A percentile compares a stretch with the other conserved stretches of the same genome.
These are phyloP conservation scores for Aphanomyces cochlioides DNA, from an alignment of 352 stramenopile genomes.

Conservation along the genomic window DNA sequence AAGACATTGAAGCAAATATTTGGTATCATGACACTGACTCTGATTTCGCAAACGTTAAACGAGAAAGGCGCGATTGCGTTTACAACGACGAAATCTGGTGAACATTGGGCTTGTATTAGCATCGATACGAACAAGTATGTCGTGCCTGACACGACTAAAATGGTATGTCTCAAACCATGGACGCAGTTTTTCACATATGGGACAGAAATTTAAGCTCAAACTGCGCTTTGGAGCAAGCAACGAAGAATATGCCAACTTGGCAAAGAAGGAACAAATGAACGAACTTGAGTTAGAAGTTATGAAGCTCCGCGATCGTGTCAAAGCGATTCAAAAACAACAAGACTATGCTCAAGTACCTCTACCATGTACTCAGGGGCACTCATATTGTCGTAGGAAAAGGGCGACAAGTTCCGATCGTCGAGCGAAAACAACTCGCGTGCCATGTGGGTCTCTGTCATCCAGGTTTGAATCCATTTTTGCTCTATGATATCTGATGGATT, in stretches of 20 bases:
- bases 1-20: too few relatives aligned
- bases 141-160: slow-evolving; percentile 51
- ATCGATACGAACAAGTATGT: slow-evolving; percentile 63
- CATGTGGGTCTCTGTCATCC: slow-evolving; percentile 78
- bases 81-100: slow-evolving; percentile 58
- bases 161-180: slow-evolving; percentile 40
- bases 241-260: slow-evolving; percentile 76
- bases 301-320: slow-evolving; percentile 75
- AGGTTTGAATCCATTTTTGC: slow-evolving; percentile 36
- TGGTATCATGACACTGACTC: too few relatives aligned
- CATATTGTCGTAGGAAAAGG: slow-evolving; percentile 47
- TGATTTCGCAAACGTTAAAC: slow-evolving; percentile 11
- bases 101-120: slow-evolving; percentile 72
- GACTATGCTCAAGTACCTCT: slow-evolving; percentile 73
- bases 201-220: slow-evolving; percentile 62
- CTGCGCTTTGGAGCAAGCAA: slow-evolving; percentile 61
- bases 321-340: slow-evolving; percentile 73
- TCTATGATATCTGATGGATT: not conserved
- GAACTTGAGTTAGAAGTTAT: slow-evolving; percentile 74
- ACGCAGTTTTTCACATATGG: not conserved
- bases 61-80: slow-evolving; percentile 58
- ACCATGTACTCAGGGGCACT: not conserved
- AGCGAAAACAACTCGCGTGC: slow-evolving; percentile 74
- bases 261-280: slow-evolving; percentile 80
- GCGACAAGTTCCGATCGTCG: slow-evolving; percentile 56